These are phyloP conservation scores for Cyclocybe aegerita DNA, from an alignment of 768 basidiomycete genomes.

Conservation along the genomic window DNA sequence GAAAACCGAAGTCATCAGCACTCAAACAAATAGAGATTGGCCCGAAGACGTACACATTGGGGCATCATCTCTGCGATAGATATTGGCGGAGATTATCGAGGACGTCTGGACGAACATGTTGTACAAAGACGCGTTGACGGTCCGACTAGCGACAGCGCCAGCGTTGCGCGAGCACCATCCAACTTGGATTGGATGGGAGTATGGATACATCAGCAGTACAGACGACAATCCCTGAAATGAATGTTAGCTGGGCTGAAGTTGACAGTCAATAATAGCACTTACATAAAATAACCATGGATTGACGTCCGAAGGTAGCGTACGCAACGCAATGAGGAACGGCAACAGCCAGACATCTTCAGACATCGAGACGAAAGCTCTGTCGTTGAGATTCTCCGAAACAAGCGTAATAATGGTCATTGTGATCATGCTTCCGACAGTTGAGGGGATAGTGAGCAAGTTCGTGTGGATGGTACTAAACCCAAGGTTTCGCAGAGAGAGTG, in stretches of 20 bases:
- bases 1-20: not conserved
- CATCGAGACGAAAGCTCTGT: conserved; percentile 55
- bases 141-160: conserved; percentile 57
- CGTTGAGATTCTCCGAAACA: conserved; percentile 51
- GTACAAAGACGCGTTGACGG: conserved; percentile 59
- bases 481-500: conserved; percentile 53
- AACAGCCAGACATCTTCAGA: conserved; percentile 57
- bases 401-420: conserved; percentile 51
- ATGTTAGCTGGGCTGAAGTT: not conserved
- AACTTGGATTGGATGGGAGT: conserved; percentile 53
- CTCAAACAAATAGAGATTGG: not conserved
- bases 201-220: conserved; percentile 20
- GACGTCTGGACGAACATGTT: conserved; percentile 46
- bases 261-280: conserved; percentile 12
- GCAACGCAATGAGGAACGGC: conserved; percentile 59
- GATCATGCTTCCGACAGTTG: conserved; percentile 47
- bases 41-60: conserved; percentile 43
- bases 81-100: conserved; percentile 47
- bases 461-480: conserved; percentile 61
- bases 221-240: conserved; percentile 10
- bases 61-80: conserved; percentile 59
- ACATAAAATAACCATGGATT: conserved; percentile 58
- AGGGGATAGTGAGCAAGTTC: conserved; percentile 62
- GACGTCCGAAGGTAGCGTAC: conserved; percentile 43
- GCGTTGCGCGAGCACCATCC: conserved; percentile 62